Base-by-base conservation (phyloP, 2,329 filamentous ascomycete genomes). In the Scytalidium lignicola region DNA sequence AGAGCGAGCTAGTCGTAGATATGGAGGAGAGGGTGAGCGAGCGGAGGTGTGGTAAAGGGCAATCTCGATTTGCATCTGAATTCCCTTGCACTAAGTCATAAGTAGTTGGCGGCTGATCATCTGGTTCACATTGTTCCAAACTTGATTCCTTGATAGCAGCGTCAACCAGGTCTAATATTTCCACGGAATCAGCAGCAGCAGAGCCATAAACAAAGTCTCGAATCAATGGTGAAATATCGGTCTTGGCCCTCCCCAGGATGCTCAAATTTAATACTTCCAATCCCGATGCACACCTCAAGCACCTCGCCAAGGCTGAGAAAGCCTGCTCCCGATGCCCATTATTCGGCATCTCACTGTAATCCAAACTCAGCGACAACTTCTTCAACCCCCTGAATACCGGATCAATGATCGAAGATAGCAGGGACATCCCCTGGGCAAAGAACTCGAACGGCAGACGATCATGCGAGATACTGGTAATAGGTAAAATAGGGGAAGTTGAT, bases 21-120 rank as follows among this genome's bases (percentile, higher is more conserved):
- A 76, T 60, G 41, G 71, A 71, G 54, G 72, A 68, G 2, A 77
- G 63, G 20, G 64, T 67, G 32, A 77, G 56, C 48, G 71, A 67
- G 15, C 66, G 68, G 29, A 78, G 66, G 8, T 62, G 55, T 4
- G 52, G 39, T 49, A 67, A 74, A 19, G 59, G 64, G 52, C 71
- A 70, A 26, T 64, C 61, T 46, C 62, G 29, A 26, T 26, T 26
- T 26, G 23, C 23, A 6, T 26, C 23, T 10, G 23, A 6, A 26
- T 26, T 10, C 10, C 23, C 23, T 10, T 26, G 23, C 6, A 10
- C 23, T 10, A 26, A 26, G 23, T 26, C 23, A 26, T 26, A 5
- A 26, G 10, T 26, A 26, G 23, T 10, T 10, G 23, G 10, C 10
- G 10, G 23, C 10, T 26, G 23, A 26, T 23, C 37, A 28, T 17